phyloP scores from a whole-genome alignment of 306 rosid species.

The Vicia faba region DNA sequence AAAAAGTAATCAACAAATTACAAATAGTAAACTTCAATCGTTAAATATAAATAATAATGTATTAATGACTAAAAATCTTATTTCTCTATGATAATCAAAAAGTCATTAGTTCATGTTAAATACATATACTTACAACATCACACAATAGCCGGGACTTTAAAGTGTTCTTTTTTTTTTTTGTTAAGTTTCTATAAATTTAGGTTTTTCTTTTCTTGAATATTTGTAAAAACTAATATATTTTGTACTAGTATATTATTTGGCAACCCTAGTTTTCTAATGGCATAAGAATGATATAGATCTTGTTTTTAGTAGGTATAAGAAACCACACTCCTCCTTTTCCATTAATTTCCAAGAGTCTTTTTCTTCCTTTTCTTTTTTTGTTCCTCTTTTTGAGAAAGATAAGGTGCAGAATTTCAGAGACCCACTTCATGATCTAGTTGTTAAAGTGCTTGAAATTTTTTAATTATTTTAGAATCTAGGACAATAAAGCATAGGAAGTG shows the following conservation, averaged over 20 bases:
- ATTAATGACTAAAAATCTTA: too few species aligned
- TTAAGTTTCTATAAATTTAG: too few species aligned
- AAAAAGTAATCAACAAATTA: too few species aligned
- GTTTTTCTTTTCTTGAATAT: neutral
- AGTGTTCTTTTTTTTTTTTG: too few species aligned
- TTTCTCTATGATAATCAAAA: too few species aligned
- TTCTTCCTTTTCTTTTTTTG: constrained; percentile 23
- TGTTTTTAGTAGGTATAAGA: neutral
- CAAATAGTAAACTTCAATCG: too few species aligned
- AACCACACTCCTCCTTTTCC: constrained; percentile 34
- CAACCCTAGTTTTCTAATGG: constrained; percentile 28
- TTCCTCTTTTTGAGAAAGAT: constrained; percentile 39
- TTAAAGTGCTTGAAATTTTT: constrained; percentile 18
- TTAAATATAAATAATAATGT: too few species aligned
- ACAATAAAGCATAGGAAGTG: constrained; percentile 41
- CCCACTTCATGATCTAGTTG: constrained; percentile 38
- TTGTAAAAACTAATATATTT: neutral
- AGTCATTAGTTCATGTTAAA: too few species aligned
- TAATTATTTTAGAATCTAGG: constrained; percentile 43
- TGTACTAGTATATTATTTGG: neutral
- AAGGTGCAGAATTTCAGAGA: constrained; percentile 40
- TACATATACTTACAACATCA: too few species aligned
- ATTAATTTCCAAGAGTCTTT: constrained; percentile 11
- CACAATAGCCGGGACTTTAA: too few species aligned
- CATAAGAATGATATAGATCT: neutral